Evolutionary conservation across 1,284 basidiomycete genomes (phyloP).

Genomic region (Mycosarcoma mackinlayi): DNA sequence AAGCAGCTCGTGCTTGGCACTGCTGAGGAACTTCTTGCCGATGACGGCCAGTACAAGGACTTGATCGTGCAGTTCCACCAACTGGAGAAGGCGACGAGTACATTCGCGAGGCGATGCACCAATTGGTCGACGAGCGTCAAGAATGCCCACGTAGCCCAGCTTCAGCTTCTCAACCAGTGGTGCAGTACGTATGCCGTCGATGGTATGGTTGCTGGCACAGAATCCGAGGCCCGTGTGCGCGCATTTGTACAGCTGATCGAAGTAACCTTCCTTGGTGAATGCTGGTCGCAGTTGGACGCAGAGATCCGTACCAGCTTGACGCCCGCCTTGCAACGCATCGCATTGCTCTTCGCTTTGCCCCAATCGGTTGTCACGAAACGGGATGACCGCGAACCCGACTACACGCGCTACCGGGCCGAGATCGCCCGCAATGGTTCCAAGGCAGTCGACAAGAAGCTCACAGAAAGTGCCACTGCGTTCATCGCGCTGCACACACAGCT

Average conservation of each 20-base stretch:
- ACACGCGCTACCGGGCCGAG: conserved; percentile 60
- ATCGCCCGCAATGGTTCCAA: conserved; percentile 30
- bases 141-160: conserved; percentile 42
- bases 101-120: conserved; percentile 43
- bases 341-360: conserved; percentile 50
- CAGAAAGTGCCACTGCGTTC: conserved; percentile 66
- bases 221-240: conserved; percentile 38
- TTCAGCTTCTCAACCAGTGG: conserved; percentile 50
- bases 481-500: conserved; percentile 68
- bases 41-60: conserved; percentile 45
- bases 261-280: conserved; percentile 24
- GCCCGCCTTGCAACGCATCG: conserved; percentile 64
- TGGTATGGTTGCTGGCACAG: conserved; percentile 13
- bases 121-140: conserved; percentile 49
- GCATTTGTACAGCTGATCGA: conserved; percentile 37
- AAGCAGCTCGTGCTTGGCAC: conserved; percentile 34
- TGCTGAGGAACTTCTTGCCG: conserved; percentile 35
- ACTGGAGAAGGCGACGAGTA: conserved; percentile 35
- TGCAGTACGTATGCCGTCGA: conserved; percentile 45
- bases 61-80: conserved; percentile 41
- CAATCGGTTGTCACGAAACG: conserved; percentile 66
- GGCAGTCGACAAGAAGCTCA: conserved; percentile 45
- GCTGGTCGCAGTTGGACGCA: conserved; percentile 47
- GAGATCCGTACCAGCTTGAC: conserved; percentile 47
- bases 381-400: conserved; percentile 67